Evolutionary conservation across 148 eudicot species (phyloP).

Genomic region (Cornus controversa): DNA sequence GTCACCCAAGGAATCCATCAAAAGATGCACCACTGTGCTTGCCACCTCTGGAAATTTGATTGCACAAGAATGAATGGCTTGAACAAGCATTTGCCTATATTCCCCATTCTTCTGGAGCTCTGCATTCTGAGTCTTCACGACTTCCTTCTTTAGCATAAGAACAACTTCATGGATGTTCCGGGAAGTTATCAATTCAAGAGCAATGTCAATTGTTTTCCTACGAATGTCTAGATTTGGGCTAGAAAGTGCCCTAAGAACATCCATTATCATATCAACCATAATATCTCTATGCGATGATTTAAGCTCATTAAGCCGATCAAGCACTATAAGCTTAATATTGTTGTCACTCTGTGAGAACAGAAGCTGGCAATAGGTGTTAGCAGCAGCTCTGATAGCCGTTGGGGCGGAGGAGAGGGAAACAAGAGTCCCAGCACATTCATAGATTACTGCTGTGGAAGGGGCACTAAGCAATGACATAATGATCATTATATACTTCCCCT

Average conservation of each 20-base stretch:
- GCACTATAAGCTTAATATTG: slow-evolving; percentile 92
- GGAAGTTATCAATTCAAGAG: slow-evolving; percentile 81
- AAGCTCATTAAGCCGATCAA: slow-evolving; percentile 83
- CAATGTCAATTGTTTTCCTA: slow-evolving; percentile 80
- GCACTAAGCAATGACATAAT: slow-evolving; percentile 79
- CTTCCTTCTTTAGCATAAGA: slow-evolving; percentile 90
- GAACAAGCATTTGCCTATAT: slow-evolving; percentile 94
- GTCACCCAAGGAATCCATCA: slow-evolving; percentile 99
- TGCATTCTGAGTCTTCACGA: slow-evolving; percentile 85
- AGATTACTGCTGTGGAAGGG: slow-evolving; percentile 82
- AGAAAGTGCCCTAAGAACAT: slow-evolving; percentile 93
- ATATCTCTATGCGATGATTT: slow-evolving; percentile 74
- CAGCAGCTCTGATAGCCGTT: slow-evolving; percentile 89
- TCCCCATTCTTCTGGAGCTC: slow-evolving; percentile 96
- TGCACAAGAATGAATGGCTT: slow-evolving; percentile 94
- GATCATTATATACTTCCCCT: slow-evolving; percentile 85
- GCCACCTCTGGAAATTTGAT: slow-evolving; percentile 97
- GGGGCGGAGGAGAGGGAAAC: slow-evolving; percentile 93
- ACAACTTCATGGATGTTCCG: slow-evolving; percentile 88
- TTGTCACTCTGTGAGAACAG: slow-evolving; percentile 90
- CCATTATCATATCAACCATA: slow-evolving; percentile 95
- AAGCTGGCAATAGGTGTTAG: slow-evolving; percentile 90
- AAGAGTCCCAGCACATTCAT: slow-evolving; percentile 89
- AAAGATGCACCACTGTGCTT: slow-evolving; percentile 94
- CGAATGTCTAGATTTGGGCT: slow-evolving; percentile 91